Conservation (phyloP, 176 grass and related monocot genomes). For the Phoenix roebelenii region DNA sequence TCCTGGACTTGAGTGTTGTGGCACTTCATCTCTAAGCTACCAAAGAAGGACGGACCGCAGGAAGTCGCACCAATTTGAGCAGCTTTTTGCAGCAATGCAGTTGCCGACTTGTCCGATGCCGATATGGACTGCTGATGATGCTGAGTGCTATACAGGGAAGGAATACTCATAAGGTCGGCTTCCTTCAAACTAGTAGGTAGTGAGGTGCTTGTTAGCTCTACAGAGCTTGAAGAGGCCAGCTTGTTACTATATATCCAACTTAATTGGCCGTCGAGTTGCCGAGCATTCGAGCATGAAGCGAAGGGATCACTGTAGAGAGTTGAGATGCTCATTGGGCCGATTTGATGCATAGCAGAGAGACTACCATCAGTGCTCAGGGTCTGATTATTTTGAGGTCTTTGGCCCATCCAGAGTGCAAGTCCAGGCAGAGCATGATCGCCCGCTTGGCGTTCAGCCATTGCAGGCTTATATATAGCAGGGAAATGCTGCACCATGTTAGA, state of each 20-base stretch:
- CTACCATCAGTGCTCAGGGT: background rate
- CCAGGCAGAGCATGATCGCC: background rate
- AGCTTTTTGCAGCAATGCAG: constrained; percentile 5
- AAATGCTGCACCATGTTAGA: background rate
- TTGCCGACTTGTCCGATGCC: background rate
- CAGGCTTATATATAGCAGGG: background rate
- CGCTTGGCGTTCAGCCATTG: background rate
- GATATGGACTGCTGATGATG: background rate
- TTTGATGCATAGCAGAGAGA: background rate
- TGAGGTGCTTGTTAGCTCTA: background rate
- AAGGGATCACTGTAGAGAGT: background rate
- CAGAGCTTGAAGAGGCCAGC: background rate
- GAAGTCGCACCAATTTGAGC: background rate
- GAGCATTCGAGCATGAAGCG: background rate
- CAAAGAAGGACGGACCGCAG: background rate
- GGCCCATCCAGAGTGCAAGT: constrained; percentile 1
- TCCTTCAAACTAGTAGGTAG: background rate
- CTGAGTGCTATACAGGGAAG: constrained; percentile 2
- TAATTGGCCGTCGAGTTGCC: background rate
- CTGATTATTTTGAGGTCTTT: background rate
- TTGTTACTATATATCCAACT: background rate
- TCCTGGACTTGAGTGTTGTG: background rate
- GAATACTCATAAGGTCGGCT: background rate
- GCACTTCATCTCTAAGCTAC: constrained; percentile 2
- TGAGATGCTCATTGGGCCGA: background rate